Percentiles rank a stretch among this genome's conserved stretches.
Conservation (phyloP, 345 rosid genomes). For the Rhodamnia argentea region DNA sequence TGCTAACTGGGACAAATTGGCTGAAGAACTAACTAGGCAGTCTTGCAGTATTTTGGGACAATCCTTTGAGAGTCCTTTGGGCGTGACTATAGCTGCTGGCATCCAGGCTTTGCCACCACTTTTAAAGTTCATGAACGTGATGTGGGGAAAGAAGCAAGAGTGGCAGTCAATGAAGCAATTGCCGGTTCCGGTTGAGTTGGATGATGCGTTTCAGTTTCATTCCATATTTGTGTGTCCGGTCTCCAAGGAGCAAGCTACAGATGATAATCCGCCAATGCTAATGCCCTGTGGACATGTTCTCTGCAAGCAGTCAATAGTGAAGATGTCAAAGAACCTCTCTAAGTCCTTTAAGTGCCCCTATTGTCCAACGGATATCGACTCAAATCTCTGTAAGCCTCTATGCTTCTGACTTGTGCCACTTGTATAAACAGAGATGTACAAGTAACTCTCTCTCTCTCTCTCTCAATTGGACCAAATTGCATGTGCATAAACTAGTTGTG, state of each 20-base stretch:
- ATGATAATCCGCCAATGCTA: constrained; percentile 66
- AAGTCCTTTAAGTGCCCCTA: constrained; percentile 53
- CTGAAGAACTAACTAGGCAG: constrained; percentile 36
- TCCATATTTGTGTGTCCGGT: constrained; percentile 70
- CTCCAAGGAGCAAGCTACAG: constrained; percentile 56
- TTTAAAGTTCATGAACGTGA: constrained; percentile 55
- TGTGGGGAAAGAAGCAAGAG: constrained; percentile 60
- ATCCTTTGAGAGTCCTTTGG: constrained; percentile 39
- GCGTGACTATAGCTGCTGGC: constrained; percentile 52
- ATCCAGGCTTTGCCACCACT: constrained; percentile 56
- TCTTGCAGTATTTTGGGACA: constrained; percentile 45
- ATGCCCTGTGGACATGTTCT: constrained; percentile 66
- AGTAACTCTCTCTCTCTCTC: background rate
- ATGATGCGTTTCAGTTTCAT: constrained; percentile 60
- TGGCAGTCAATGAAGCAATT: constrained; percentile 57
- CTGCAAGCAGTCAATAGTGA: constrained; percentile 63
- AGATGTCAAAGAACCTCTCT: constrained; percentile 44
- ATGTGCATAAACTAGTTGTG: background rate
- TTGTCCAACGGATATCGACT: constrained; percentile 43
- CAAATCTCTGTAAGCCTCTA: constrained; percentile 39
- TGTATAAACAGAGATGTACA: background rate
- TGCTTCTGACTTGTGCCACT: constrained; percentile 15
- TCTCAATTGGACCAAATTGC: background rate
- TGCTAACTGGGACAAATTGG: constrained; percentile 32
- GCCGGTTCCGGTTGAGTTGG: constrained; percentile 51